These are phyloP conservation scores for Sechiopsis laciniata DNA, from an alignment of 306 rosid genomes.

Conservation along the genomic window DNA sequence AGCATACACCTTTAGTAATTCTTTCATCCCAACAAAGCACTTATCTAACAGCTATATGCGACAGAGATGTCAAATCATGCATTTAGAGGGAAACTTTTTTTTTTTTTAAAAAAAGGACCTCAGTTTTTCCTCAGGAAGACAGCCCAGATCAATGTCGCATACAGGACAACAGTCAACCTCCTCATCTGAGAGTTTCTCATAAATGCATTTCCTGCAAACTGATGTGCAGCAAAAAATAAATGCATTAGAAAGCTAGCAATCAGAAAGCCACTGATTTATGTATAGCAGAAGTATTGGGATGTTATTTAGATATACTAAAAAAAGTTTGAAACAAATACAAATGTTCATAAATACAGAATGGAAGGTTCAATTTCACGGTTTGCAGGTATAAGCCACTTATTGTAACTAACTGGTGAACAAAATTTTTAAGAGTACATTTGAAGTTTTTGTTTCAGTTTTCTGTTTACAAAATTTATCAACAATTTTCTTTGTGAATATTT, in stretches of 20 bases:
- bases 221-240: constrained; percentile 29
- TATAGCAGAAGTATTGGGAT: not conserved
- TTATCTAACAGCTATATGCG: not conserved
- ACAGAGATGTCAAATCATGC: not conserved
- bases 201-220: constrained; percentile 97
- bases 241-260: constrained; percentile 26
- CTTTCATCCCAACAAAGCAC: constrained; percentile 4
- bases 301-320: not conserved
- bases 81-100: not conserved
- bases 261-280: not conserved
- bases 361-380: not conserved
- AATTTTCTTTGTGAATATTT: too few relatives aligned
- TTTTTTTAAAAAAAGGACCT: constrained; percentile 50
- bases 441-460: not conserved
- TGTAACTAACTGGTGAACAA: too few relatives aligned
- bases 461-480: too few relatives aligned
- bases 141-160: constrained; percentile 81
- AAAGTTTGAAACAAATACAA: not conserved
- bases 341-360: not conserved
- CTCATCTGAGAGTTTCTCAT: constrained; percentile 73
- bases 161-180: constrained; percentile 80
- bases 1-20: constrained; percentile 8
- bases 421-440: not conserved
- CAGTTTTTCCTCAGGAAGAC: constrained; percentile 80
- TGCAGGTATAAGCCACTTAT: too few relatives aligned